These are phyloP conservation scores for Mortierella alpina DNA, from an alignment of 192 early-diverging fungal genomes.

Conservation along the genomic window DNA sequence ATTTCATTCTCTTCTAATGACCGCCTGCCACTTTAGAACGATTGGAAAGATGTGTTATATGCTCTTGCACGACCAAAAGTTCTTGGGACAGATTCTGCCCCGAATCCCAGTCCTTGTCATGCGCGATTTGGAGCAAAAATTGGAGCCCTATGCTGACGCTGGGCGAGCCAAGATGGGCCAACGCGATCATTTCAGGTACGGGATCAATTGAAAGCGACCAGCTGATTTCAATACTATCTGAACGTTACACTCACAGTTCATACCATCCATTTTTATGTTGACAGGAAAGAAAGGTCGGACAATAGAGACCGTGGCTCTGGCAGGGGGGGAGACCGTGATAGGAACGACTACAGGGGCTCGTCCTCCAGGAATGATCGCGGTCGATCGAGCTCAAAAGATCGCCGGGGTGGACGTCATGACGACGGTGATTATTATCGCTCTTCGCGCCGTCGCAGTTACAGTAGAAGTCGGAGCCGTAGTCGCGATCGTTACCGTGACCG, in stretches of 20 bases:
- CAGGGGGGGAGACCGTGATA: slow-evolving; percentile 21
- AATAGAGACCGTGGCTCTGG: slow-evolving; percentile 30
- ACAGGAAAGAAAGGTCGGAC: slow-evolving; percentile 29
- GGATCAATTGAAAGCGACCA: neutral
- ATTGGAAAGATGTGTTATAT: slow-evolving; percentile 76
- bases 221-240: neutral
- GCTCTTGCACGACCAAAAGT: slow-evolving; percentile 82
- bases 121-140: slow-evolving; percentile 74
- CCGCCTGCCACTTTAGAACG: slow-evolving; percentile 59
- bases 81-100: slow-evolving; percentile 81
- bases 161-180: slow-evolving; percentile 39
- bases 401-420: slow-evolving; percentile 16
- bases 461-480: slow-evolving; percentile 27
- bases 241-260: neutral
- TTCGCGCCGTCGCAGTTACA: slow-evolving; percentile 31
- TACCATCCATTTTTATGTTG: neutral
- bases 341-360: slow-evolving; percentile 14
- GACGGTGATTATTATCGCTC: slow-evolving; percentile 35
- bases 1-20: slow-evolving; percentile 11
- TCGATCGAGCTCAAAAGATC: slow-evolving; percentile 31
- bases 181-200: slow-evolving; percentile 45
- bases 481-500: slow-evolving; percentile 42
- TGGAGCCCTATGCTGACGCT: slow-evolving; percentile 61
- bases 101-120: slow-evolving; percentile 87
- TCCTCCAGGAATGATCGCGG: slow-evolving; percentile 19